Evolutionary conservation across 805 yeast genomes (phyloP), one percentile per base, ranked within the genome.

Genomic region (Cyberlindnera saturnus): DNA sequence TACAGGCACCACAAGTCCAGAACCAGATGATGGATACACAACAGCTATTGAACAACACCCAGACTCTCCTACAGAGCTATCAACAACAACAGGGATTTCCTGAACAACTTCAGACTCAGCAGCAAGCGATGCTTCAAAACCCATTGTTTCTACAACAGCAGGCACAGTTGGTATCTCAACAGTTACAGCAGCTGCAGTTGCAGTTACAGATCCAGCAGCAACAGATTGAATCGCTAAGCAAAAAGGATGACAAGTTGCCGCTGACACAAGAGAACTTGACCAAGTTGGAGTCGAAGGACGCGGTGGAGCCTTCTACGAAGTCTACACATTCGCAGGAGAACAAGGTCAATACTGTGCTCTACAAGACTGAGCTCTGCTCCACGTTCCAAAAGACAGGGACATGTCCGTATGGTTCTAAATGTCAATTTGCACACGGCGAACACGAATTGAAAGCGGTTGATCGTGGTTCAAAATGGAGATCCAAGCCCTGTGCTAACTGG

Each of bases 341-440:
- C 42, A 40, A 48, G 37, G 46, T 45, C 18, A 48, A 82, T 61
- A 80, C 86, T 29, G 83, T 77, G 51, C 71, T 89, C 33, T 89
- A 87, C 75, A 89, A 89, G 66, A 90, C 97, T 0, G 97, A 89
- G 63, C 71, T 90, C 43, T 89, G 97, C 63, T 83, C 81, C 33
- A 82, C 90, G 20, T 89, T 73, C 60, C 76, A 79, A 58, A 79
- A 76, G 54, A 74, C 78, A 50, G 85, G 86, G 19, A 57, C 62
- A 40, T 89, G 97, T 62, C 96, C 95, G 14, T 89, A 89, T 61
- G 96, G 95, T 2, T 74, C 76, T 51, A 89, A 89, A 67, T 89
- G 97, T 63, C 96, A 89, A 66, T 89, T 89, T 72, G 96, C 96
- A 6, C 97, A 89, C 59, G 96, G 97, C 16, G 71, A 75, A 33